Percentiles rank a stretch among this genome's conserved stretches.
phyloP scores from a whole-genome alignment of 768 basidiomycete genomes.

The Hysterangium stoloniferum region DNA sequence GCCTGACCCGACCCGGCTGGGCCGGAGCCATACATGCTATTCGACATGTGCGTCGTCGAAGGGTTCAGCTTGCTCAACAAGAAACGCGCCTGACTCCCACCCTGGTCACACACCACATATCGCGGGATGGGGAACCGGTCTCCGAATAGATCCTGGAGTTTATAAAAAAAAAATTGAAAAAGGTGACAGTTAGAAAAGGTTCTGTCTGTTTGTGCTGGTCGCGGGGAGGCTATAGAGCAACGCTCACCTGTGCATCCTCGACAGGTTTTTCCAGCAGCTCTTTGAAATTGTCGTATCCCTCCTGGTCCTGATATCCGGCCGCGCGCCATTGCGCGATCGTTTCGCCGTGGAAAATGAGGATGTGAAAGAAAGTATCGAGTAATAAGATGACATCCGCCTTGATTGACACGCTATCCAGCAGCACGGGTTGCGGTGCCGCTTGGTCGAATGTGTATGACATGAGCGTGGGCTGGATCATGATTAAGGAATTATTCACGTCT shows the following conservation, averaged over 20 bases:
- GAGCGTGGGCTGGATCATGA: constrained; percentile 99
- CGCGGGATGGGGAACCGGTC: constrained; percentile 97
- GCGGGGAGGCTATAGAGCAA: neutral
- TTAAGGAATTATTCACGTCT: constrained; percentile 97
- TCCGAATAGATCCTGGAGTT: constrained; percentile 73
- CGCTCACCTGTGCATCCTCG: constrained; percentile 72
- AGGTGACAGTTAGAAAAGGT: too few relatives aligned
- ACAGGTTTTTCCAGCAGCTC: constrained; percentile 83
- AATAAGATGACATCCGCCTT: constrained; percentile 94
- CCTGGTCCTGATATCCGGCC: constrained; percentile 96
- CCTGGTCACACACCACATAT: constrained; percentile 97
- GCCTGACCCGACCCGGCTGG: constrained; percentile 72
- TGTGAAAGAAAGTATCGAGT: constrained; percentile 99
- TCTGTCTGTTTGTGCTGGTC: too few relatives aligned
- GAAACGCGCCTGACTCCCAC: constrained; percentile 98
- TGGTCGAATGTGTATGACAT: constrained; percentile 95
- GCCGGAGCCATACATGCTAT: constrained; percentile 79
- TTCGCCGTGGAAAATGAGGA: constrained; percentile 98
- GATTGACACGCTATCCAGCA: constrained; percentile 96
- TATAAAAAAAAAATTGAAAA: too few relatives aligned
- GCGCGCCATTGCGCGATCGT: constrained; percentile 97
- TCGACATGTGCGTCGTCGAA: constrained; percentile 94
- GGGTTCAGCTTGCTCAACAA: constrained; percentile 93
- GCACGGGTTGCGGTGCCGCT: constrained; percentile 81
- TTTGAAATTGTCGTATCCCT: constrained; percentile 98